Percentiles rank a stretch among this genome's conserved stretches.
Evolutionary conservation across 169 alveolate genomes (phyloP).

Genomic region (Plasmodium knowlesi): DNA sequence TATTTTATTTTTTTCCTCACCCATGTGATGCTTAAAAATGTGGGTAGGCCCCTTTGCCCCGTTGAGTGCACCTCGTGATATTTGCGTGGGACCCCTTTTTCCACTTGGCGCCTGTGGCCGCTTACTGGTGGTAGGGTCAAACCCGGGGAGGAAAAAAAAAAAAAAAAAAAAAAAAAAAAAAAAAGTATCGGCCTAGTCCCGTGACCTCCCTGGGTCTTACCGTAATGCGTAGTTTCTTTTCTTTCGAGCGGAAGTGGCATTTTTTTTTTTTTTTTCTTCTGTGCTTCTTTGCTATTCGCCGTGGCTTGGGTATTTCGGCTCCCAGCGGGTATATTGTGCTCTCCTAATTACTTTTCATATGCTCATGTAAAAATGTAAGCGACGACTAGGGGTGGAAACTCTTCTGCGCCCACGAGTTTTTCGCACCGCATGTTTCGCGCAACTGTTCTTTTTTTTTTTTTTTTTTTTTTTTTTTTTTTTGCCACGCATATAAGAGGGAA

Average conservation of each 20-base stretch:
- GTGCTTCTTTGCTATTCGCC: background rate
- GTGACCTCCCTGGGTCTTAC: background rate
- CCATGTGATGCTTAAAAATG: background rate
- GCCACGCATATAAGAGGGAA: background rate
- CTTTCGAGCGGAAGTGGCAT: background rate
- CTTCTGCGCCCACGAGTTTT: background rate
- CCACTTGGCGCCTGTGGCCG: background rate
- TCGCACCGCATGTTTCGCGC: background rate
- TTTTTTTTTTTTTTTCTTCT: too few relatives aligned
- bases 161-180: background rate
- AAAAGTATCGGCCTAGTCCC: background rate
- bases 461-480: too few relatives aligned
- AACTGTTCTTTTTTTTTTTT: background rate
- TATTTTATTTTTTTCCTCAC: background rate
- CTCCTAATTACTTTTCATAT: too few relatives aligned
- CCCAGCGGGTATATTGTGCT: too few relatives aligned
- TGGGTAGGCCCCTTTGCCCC: background rate
- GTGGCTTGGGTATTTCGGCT: background rate
- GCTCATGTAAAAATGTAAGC: background rate
- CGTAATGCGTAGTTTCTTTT: background rate
- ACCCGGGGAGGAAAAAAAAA: background rate
- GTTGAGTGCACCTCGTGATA: background rate
- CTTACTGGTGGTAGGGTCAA: background rate
- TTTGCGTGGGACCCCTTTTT: background rate
- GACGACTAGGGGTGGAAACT: background rate